Evolutionary conservation across 169 alveolate species (phyloP), one percentile per base, ranked within the genome.

Genomic region (Plasmodium coatneyi): DNA sequence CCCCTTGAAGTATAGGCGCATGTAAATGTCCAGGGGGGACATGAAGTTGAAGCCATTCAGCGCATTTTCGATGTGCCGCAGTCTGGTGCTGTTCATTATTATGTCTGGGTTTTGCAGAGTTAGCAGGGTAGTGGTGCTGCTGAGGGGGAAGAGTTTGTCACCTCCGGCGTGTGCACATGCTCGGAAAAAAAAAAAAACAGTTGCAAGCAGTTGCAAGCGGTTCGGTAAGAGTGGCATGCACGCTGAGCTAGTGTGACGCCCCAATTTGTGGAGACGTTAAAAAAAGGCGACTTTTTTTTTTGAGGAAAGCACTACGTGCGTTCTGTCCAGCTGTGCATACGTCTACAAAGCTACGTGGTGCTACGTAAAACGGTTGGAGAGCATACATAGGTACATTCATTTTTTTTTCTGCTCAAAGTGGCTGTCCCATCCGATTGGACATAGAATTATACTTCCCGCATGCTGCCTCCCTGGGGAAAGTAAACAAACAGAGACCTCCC

Each of bases 11-110:
- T 90, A 90, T 56, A 90, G 76, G 36, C 95, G 95, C 95, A 90
- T 90, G 83, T 90, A 90, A 28, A 90, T 90, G 70, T 90, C 95
- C 86, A 90, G 71, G 79, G 95, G 95, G 49, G 95, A 70, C 71
- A 80, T 46, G 60, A 90, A 90, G 74, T 80, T 90, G 83, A 80
- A 90, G 76, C 78, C 80, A 43, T 90, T 90, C 46, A 90, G 74
- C 66, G 95, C 95, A 90, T 90, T 80, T 90, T 90, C 95, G 76
- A 90, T 90, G 46, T 90, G 95, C 49, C 95, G 95, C 71, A 90
- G 46, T 80, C 95, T 80, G 66, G 70, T 71, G 83, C 95, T 90
- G 78, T 90, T 90, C 95, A 90, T 90, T 80, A 46, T 90, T 49
- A 12, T 74, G 74, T 46, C 32, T 82, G 25, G 60, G 16, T 4